Evolutionary conservation across 2,329 filamentous ascomycete genomes (phyloP).

Genomic region (Colletotrichum agaves): DNA sequence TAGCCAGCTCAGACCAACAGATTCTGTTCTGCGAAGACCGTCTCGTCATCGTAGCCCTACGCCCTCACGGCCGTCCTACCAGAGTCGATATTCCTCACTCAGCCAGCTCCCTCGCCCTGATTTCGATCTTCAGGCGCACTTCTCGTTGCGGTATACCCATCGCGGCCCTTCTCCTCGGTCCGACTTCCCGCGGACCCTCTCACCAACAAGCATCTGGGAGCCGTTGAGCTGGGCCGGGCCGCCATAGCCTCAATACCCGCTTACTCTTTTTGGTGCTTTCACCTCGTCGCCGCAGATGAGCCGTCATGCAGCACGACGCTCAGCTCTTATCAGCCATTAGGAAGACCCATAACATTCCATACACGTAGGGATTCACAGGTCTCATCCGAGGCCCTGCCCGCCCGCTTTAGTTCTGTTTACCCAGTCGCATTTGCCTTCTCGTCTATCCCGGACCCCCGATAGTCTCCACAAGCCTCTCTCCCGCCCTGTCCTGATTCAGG

Average conservation of each 20-base stretch:
- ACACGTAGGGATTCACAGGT: background rate
- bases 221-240: background rate
- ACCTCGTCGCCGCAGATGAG: background rate
- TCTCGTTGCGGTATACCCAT: conserved; percentile 3
- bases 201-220: background rate
- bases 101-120: background rate
- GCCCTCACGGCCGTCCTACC: background rate
- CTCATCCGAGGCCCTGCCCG: conserved; percentile 3
- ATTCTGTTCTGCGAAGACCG: background rate
- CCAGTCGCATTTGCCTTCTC: background rate
- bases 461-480: conserved; percentile 10
- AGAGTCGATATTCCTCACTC: background rate
- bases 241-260: background rate
- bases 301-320: background rate
- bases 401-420: background rate
- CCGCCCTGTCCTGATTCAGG: conserved; percentile 13
- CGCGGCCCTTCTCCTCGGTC: background rate
- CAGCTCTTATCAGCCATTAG: background rate
- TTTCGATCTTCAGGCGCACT: background rate
- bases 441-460: background rate
- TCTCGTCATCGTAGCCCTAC: background rate
- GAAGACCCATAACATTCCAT: background rate
- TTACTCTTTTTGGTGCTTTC: background rate
- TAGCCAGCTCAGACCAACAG: background rate
- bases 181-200: background rate